Evolutionary conservation across 768 basidiomycete genomes (phyloP), one percentile per base, ranked within the genome.

Genomic region (Flagelloscypha sp.): DNA sequence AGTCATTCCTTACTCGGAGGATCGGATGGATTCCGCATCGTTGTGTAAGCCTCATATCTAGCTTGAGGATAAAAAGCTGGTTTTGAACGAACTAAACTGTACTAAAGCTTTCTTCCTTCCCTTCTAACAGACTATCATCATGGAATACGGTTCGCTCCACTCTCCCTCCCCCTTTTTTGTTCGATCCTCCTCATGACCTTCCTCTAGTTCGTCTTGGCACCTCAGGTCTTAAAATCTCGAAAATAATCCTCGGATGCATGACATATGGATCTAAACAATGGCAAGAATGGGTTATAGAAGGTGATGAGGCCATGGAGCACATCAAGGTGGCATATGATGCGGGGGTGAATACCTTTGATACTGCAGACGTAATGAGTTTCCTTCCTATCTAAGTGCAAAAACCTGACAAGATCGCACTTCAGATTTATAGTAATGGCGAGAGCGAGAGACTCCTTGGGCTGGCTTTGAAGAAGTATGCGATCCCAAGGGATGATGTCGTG

Each of bases 401-500:
- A 1, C 3, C 12, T 15, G 7, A 12, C 11, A n/a, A 20, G 19
- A n/a, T n/a, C 23, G 15, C 13, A 20, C 25, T 38, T 22, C 6
- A 65, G 63, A 53, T 59, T 3, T 72, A 72, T 39, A 62, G 60
- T 6, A 61, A 66, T 32, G 68, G 68, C 7, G 49, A 55, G 30
- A 63, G 62, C 2, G 74, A 76, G 43, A 43, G 59, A 37, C 61
- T 74, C 40, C 53, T 73, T 25, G 72, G 72, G 15, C 63, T 67
- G 40, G 70, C 61, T 10, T 60, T 76, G 48, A 68, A 66, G 44
- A 46, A 58, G 44, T 54, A 63, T 36, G 41, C 63, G 23, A 52
- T 70, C 11, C 71, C 71, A 10, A 61, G 75, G 2, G 68, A 71
- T 11, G 61, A 66, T 37, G 58, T 75, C 22, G 74, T 77, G 25